These are phyloP conservation scores for Schwanniomyces polymorphus DNA, from an alignment of 805 yeast genomes.

Conservation along the genomic window DNA sequence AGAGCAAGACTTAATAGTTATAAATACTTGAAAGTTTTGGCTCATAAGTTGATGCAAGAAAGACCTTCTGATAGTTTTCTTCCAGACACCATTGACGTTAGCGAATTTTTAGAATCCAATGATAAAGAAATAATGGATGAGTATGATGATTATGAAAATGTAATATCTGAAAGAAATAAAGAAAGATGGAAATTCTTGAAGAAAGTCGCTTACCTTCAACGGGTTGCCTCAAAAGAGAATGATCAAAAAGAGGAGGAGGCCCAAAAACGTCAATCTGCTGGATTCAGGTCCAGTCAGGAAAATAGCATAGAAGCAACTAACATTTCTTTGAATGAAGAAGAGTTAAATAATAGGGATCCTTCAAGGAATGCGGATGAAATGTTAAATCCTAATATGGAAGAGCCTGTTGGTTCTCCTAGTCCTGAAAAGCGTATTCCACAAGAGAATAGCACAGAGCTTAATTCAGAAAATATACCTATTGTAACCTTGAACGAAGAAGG, in stretches of 20 bases:
- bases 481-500: slow-evolving; percentile 45
- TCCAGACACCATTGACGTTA: slow-evolving; percentile 60
- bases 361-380: neutral
- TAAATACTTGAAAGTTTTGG: slow-evolving; percentile 55
- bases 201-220: slow-evolving; percentile 67
- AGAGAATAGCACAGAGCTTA: slow-evolving; percentile 3
- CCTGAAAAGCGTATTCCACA: slow-evolving; percentile 4
- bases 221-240: slow-evolving; percentile 56
- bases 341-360: neutral
- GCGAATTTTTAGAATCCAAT: slow-evolving; percentile 53
- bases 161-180: slow-evolving; percentile 42
- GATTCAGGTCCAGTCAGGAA: slow-evolving; percentile 16
- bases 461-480: slow-evolving; percentile 34
- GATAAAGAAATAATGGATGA: slow-evolving; percentile 33
- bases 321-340: neutral
- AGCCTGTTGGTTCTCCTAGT: neutral
- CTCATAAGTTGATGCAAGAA: slow-evolving; percentile 46
- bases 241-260: slow-evolving; percentile 38
- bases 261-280: slow-evolving; percentile 34
- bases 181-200: slow-evolving; percentile 74
- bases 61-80: slow-evolving; percentile 35
- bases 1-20: slow-evolving; percentile 55
- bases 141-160: slow-evolving; percentile 39
- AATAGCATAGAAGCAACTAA: neutral
- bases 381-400: neutral